Conservation (phyloP, 2,329 filamentous ascomycete genomes). For the Simplicillium sp. region DNA sequence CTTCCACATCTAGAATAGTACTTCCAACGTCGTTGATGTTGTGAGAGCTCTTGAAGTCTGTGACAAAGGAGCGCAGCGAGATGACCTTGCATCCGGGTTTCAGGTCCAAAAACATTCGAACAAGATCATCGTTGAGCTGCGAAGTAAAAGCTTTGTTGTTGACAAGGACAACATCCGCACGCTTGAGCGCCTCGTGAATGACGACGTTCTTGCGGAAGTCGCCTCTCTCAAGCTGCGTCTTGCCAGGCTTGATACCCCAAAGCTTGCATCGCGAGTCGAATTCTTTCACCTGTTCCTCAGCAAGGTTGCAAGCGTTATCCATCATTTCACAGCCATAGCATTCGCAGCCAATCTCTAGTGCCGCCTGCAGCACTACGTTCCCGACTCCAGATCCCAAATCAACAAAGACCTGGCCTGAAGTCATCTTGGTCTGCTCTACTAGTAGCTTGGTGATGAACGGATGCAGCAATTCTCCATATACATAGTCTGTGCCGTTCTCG, state of each 20-base stretch:
- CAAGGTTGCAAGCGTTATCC: slow-evolving; percentile 78
- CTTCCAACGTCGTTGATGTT: slow-evolving; percentile 72
- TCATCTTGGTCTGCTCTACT: slow-evolving; percentile 63
- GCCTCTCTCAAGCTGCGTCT: slow-evolving; percentile 70
- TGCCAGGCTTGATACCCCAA: slow-evolving; percentile 77
- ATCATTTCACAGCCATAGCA: slow-evolving; percentile 97
- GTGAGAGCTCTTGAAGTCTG: slow-evolving; percentile 64
- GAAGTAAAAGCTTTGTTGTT: slow-evolving; percentile 97
- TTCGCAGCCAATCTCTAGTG: slow-evolving; percentile 85
- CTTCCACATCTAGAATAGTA: slow-evolving; percentile 70
- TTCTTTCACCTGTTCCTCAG: slow-evolving; percentile 70
- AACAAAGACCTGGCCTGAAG: slow-evolving; percentile 78
- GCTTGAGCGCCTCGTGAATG: slow-evolving; percentile 65
- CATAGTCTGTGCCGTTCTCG: slow-evolving; percentile 82
- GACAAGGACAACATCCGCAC: slow-evolving; percentile 90
- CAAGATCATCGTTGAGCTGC: slow-evolving; percentile 72
- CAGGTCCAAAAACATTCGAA: slow-evolving; percentile 85
- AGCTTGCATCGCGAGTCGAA: slow-evolving; percentile 77
- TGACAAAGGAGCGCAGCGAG: slow-evolving; percentile 85
- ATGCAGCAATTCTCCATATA: slow-evolving; percentile 87
- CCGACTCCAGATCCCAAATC: slow-evolving; percentile 94
- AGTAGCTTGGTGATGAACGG: slow-evolving; percentile 79
- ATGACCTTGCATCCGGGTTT: slow-evolving; percentile 87
- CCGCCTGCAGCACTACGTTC: slow-evolving; percentile 90
- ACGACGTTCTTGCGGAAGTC: slow-evolving; percentile 69